phyloP scores from a whole-genome alignment of 176 grass and related monocot species.

The Aegilops speltoides region DNA sequence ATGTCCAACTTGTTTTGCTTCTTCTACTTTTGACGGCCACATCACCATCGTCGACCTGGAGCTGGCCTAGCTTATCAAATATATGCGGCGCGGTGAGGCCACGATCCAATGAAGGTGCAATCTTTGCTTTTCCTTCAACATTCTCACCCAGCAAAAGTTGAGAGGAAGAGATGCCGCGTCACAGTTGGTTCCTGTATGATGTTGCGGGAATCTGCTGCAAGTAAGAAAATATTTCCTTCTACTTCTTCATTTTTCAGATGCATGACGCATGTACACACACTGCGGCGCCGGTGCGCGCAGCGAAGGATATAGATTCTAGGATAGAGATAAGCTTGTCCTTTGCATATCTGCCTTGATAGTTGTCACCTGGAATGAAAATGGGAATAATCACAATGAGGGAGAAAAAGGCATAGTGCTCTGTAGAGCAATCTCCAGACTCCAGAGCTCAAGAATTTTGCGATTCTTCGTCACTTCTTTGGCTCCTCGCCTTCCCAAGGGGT shows the following conservation, averaged over 20 bases:
- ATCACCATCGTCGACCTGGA: slow-evolving; percentile 26
- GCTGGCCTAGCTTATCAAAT: slow-evolving; percentile 40
- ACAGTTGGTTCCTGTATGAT: slow-evolving; percentile 41
- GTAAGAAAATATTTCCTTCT: not conserved
- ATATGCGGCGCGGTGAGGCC: slow-evolving; percentile 41
- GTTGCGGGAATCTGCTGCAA: slow-evolving; percentile 38
- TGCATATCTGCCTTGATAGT: slow-evolving; percentile 24
- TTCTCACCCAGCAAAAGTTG: slow-evolving; percentile 1
- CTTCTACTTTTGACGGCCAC: slow-evolving; percentile 30
- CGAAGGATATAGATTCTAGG: slow-evolving; percentile 25
- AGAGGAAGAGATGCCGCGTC: slow-evolving; percentile 20
- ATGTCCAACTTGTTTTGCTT: slow-evolving; percentile 38
- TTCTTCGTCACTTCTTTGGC: slow-evolving; percentile 30
- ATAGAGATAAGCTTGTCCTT: slow-evolving; percentile 37
- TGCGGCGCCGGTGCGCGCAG: not conserved
- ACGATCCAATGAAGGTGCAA: slow-evolving; percentile 38
- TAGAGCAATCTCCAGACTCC: slow-evolving; percentile 45
- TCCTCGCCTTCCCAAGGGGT: slow-evolving; percentile 33
- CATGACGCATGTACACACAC: slow-evolving; percentile 47
- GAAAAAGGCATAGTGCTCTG: slow-evolving; percentile 29
- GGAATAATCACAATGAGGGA: not conserved
- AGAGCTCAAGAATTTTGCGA: slow-evolving; percentile 36
- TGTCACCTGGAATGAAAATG: slow-evolving; percentile 12
- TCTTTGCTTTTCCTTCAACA: slow-evolving; percentile 28
- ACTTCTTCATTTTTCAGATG: not conserved